Evolutionary conservation across 768 basidiomycete genomes (phyloP).

Genomic region (Tylopilus plumbeoviolaceoides): DNA sequence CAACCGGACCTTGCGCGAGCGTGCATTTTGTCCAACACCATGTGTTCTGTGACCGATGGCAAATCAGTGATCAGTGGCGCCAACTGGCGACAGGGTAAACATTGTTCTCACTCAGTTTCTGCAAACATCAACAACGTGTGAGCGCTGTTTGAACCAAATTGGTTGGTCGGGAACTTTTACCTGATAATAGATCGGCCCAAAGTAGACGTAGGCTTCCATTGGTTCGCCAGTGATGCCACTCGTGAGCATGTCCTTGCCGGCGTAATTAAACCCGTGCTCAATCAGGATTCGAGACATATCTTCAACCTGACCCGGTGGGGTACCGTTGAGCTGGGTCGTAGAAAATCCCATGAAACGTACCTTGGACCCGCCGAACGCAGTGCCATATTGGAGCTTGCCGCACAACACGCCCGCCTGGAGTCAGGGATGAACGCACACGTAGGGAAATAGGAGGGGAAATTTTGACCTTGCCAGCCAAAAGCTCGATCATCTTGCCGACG

Average conservation of each 20-base stretch:
- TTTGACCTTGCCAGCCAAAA: constrained; percentile 86
- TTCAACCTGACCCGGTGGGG: constrained; percentile 60
- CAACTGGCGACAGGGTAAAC: not conserved
- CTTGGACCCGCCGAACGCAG: constrained; percentile 97
- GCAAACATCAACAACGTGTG: constrained; percentile 8
- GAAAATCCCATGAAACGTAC: constrained; percentile 33
- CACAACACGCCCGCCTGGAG: constrained; percentile 81
- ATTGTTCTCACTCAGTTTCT: constrained; percentile 85
- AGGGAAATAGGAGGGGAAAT: not conserved
- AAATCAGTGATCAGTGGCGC: constrained; percentile 11
- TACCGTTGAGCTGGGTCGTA: constrained; percentile 8
- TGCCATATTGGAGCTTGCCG: constrained; percentile 90
- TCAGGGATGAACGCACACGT: constrained; percentile 2
- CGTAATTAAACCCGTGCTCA: constrained; percentile 94
- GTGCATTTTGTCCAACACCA: constrained; percentile 99
- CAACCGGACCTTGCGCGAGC: constrained; percentile 80
- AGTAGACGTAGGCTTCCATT: constrained; percentile 95
- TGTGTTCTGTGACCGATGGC: constrained; percentile 61
- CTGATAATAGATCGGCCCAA: constrained; percentile 98
- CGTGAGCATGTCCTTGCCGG: constrained; percentile 98
- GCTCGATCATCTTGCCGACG: constrained; percentile 99
- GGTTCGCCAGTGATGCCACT: constrained; percentile 98
- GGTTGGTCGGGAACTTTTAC: constrained; percentile 36
- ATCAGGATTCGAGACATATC: constrained; percentile 98
- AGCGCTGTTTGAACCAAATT: constrained; percentile 3